Percentiles rank a stretch among this genome's conserved stretches.
Evolutionary conservation across 1,284 basidiomycete genomes (phyloP).

Genomic region (Paramarasmius palmivorus): DNA sequence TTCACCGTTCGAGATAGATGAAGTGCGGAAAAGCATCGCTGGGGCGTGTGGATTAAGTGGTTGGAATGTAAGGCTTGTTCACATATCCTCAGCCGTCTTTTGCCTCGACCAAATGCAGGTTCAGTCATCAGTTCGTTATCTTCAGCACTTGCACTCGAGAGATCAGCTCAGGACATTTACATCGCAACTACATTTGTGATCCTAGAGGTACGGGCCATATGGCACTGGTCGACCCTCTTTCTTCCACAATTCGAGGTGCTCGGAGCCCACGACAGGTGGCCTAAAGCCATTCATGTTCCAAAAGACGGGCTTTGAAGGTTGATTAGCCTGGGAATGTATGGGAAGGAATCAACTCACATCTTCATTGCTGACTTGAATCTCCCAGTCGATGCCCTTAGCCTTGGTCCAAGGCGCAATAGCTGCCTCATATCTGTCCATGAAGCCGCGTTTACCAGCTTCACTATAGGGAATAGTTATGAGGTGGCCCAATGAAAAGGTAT

Average conservation of each 20-base stretch:
- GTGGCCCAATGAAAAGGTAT: neutral
- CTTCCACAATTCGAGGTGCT: slow-evolving; percentile 18
- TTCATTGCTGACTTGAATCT: slow-evolving; percentile 17
- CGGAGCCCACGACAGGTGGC: slow-evolving; percentile 16
- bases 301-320: slow-evolving; percentile 11
- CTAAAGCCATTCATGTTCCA: slow-evolving; percentile 23
- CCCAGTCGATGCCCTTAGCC: slow-evolving; percentile 22
- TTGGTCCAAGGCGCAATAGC: slow-evolving; percentile 21
- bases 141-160: no score
- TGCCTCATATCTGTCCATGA: slow-evolving; percentile 20
- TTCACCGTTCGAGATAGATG: slow-evolving; percentile 54
- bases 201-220: neutral
- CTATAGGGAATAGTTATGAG: neutral
- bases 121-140: no score
- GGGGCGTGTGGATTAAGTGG: slow-evolving; percentile 46
- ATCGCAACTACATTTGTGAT: no score
- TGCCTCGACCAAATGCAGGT: no score
- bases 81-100: no score
- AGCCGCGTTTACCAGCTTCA: slow-evolving; percentile 12
- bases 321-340: neutral
- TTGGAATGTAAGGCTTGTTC: no score
- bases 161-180: no score
- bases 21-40: slow-evolving; percentile 53
- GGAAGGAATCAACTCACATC: slow-evolving; percentile 16
- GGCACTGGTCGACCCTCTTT: slow-evolving; percentile 18